Percentiles rank a stretch among this genome's conserved stretches.
Evolutionary conservation across 352 stramenopile genomes (phyloP).

Genomic region (Globisporangium cederbergense): DNA sequence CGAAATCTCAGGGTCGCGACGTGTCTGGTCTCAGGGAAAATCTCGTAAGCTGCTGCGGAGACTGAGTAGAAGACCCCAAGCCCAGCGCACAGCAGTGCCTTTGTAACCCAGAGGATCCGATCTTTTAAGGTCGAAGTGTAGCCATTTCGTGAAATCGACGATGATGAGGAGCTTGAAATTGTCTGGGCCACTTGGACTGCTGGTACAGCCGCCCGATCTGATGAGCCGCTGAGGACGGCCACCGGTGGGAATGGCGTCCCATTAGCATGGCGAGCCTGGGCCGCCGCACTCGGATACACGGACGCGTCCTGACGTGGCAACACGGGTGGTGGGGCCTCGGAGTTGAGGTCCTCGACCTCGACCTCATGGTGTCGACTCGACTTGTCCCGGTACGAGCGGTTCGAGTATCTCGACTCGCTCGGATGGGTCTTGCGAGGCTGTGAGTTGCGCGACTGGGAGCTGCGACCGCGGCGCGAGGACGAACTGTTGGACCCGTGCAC

Average conservation of each 20-base stretch:
- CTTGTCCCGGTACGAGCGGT: slow-evolving; percentile 25
- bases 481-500: slow-evolving; percentile 10
- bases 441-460: slow-evolving; percentile 15
- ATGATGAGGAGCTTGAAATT: neutral
- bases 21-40: neutral
- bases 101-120: neutral
- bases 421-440: slow-evolving; percentile 24
- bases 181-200: neutral
- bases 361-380: slow-evolving; percentile 21
- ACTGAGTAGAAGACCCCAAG: slow-evolving; percentile 1
- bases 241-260: neutral
- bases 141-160: neutral
- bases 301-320: slow-evolving; percentile 2
- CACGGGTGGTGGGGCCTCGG: neutral
- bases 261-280: neutral
- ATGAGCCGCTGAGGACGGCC: neutral
- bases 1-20: neutral
- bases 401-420: slow-evolving; percentile 34
- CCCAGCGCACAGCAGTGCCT: neutral
- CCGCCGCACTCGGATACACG: slow-evolving; percentile 11
- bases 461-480: slow-evolving; percentile 8
- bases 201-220: neutral
- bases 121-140: neutral
- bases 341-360: slow-evolving; percentile 18
- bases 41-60: neutral